phyloP scores from a whole-genome alignment of 306 rosid species.

The Hippophae gyantsensis region DNA sequence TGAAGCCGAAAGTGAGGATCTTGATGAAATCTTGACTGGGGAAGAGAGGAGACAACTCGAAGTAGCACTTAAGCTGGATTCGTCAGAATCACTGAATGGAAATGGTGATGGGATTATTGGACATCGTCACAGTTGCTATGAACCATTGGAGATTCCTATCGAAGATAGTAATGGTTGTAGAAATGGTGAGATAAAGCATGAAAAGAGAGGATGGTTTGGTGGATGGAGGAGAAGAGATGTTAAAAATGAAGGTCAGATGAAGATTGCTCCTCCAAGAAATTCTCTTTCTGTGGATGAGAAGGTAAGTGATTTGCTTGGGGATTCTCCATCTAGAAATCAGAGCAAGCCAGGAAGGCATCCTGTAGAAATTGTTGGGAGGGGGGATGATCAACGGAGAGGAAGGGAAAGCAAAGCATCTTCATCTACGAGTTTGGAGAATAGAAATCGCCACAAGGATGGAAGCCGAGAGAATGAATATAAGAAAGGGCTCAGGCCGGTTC shows the following conservation, averaged over 20 bases:
- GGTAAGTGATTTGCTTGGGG: constrained; percentile 79
- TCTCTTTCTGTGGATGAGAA: constrained; percentile 78
- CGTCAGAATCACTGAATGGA: constrained; percentile 47
- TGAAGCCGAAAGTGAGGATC: constrained; percentile 73
- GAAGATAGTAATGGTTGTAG: constrained; percentile 42
- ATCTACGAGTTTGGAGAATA: constrained; percentile 41
- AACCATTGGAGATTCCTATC: constrained; percentile 59
- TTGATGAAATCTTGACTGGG: constrained; percentile 72
- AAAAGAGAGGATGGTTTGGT: constrained; percentile 94
- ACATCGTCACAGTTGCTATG: constrained; percentile 67
- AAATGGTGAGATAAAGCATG: constrained; percentile 64
- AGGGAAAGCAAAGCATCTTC: constrained; percentile 44
- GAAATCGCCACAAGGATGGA: constrained; percentile 62
- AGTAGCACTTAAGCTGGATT: constrained; percentile 70
- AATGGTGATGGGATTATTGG: constrained; percentile 49
- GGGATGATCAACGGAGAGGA: constrained; percentile 69
- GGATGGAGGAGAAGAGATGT: constrained; percentile 89
- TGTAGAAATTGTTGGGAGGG: constrained; percentile 54
- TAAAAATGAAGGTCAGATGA: constrained; percentile 48
- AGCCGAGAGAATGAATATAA: constrained; percentile 82
- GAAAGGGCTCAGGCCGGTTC: constrained; percentile 91
- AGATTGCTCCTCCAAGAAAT: constrained; percentile 69
- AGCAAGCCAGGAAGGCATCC: constrained; percentile 70
- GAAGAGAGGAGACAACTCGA: constrained; percentile 90
- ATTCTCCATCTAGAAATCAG: constrained; percentile 60